Evolutionary conservation across 73 alveolate genomes (phyloP).

Genomic region (Effrenium voratum): DNA sequence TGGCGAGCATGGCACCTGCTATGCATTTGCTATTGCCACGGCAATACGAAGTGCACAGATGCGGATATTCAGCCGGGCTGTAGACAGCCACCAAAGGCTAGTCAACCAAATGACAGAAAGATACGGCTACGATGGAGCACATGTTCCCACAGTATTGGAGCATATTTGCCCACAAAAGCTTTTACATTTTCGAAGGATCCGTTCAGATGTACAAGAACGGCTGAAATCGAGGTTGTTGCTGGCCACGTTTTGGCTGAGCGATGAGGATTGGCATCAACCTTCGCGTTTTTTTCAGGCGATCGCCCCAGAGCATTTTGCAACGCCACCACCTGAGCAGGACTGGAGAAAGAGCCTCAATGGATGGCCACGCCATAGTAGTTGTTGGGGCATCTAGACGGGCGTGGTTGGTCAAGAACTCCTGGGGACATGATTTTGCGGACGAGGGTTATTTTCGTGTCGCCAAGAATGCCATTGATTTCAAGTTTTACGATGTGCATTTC

Average conservation of each 20-base stretch:
- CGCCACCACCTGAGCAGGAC: no score
- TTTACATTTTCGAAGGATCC: neutral
- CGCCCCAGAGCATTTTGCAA: no score
- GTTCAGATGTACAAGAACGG: neutral
- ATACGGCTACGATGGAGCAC: neutral
- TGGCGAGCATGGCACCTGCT: neutral
- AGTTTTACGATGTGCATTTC: constrained; percentile 31
- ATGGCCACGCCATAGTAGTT: constrained; percentile 64
- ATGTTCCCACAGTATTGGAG: neutral
- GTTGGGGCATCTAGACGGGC: constrained; percentile 7
- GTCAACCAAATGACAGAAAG: neutral
- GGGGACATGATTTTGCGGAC: constrained; percentile 55
- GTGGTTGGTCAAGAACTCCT: constrained; percentile 65
- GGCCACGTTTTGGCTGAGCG: neutral
- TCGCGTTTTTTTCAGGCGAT: no score
- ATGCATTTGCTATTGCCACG: neutral
- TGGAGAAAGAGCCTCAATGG: no score
- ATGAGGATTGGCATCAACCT: no score
- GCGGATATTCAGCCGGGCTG: neutral
- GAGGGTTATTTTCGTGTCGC: constrained; percentile 65
- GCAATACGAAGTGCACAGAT: constrained; percentile 16
- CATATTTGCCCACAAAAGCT: neutral
- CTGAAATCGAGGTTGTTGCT: neutral
- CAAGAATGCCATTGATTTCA: neutral
- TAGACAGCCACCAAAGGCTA: neutral